phyloP scores from a whole-genome alignment of 495 filamentous ascomycete species.

The Articulospora tetracladia region DNA sequence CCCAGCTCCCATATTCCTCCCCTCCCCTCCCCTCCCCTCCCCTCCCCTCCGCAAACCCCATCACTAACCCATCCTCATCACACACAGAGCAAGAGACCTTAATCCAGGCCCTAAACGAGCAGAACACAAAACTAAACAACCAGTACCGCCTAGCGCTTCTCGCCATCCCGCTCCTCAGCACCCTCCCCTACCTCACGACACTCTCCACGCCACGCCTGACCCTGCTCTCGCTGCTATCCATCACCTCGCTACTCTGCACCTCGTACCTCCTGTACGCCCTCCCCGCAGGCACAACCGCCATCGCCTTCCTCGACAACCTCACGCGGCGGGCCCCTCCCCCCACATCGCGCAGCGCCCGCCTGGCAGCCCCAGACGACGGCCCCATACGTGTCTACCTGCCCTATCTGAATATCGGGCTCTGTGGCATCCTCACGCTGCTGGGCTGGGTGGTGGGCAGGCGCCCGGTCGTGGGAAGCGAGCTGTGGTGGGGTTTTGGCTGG shows the following conservation, averaged over 20 bases:
- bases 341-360: background rate
- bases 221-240: constrained; percentile 48
- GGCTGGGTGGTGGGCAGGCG: constrained; percentile 44
- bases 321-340: background rate
- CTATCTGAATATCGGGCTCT: constrained; percentile 42
- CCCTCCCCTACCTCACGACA: constrained; percentile 48
- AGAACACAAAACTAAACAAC: constrained; percentile 56
- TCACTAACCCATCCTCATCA: background rate
- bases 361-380: constrained; percentile 11
- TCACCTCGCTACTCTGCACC: constrained; percentile 57
- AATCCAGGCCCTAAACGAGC: constrained; percentile 49
- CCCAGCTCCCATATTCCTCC: background rate
- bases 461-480: constrained; percentile 3
- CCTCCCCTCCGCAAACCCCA: background rate
- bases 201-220: constrained; percentile 35
- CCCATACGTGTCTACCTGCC: constrained; percentile 43
- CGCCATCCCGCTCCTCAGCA: constrained; percentile 47
- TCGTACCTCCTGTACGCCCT: constrained; percentile 44
- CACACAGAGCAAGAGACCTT: constrained; percentile 66
- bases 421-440: constrained; percentile 34
- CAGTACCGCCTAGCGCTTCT: constrained; percentile 57
- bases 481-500: constrained; percentile 22
- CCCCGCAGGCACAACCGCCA: constrained; percentile 35
- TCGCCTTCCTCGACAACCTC: constrained; percentile 32
- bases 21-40: constrained; percentile 3